Base-by-base conservation (phyloP, 352 stramenopile species). In the Achlya hypogyna region DNA sequence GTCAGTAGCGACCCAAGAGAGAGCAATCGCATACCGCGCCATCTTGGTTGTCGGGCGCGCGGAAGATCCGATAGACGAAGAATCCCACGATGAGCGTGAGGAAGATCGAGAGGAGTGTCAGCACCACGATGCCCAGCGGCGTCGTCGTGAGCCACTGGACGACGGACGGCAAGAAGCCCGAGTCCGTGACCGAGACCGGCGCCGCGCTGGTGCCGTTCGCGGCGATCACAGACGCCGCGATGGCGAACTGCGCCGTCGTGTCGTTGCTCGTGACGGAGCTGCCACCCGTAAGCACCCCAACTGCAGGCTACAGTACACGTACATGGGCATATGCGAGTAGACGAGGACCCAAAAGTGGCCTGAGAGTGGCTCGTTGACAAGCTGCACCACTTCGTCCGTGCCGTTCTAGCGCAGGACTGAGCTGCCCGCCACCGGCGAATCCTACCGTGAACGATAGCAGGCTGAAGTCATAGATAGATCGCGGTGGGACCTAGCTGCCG, bases 341-440 rank as follows among this genome's bases (percentile, higher is more conserved):
- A 93, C 76, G 63, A 88, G 77, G 25, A 90, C 79, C 79, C 79
- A 91, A 66, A 86, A 90, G 28, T 81, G 72, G 0, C 81, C 84
- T 3, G 83, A 76, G 53, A 87, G 76, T 16, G 82, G 88, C 0
- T 71, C 72, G 14, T 74, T 81, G 4, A 74, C 63, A 29, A 92
- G 63, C 42, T 79, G 69, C 1, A 92, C 72, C 4, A 74, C 71
- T 71, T 88, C 74, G 18, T 69, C 52, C 38, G 63, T 70, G 9
- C 51, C 60, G 5, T 64, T 25, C 32, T 64, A 47, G 0, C 12
- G 5, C 14, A 28, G 12, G 28, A 20, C 14, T 52, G 31, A 45
- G 0, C 9, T 34, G 32, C 14, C 20, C 40, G 14, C 16, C 35
- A n/a, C 25, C 28, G 2, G 16, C 62, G 69, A 74, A 3, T 47